Conservation (phyloP, 768 basidiomycete species). For the Pisolithus marmoratus region DNA sequence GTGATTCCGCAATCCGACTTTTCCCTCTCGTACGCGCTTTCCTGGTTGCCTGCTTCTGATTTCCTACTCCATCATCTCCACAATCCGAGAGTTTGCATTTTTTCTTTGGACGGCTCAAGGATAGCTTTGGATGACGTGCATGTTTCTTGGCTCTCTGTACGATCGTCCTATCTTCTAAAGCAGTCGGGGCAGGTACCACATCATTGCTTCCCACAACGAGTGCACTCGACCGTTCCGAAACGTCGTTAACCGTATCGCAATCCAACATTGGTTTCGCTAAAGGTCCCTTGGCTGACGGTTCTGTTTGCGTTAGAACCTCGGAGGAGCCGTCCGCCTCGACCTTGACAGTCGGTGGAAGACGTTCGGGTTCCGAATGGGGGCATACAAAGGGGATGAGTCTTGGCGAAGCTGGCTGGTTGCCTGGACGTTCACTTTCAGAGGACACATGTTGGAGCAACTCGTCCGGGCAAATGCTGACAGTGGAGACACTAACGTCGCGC, state of each 20-base stretch:
- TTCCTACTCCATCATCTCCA: neutral
- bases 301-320: neutral
- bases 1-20: neutral
- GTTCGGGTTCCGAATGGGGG: too few species aligned
- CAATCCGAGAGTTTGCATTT: conserved; percentile 11
- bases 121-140: neutral
- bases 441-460: too few species aligned
- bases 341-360: too few species aligned
- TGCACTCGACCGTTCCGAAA: neutral
- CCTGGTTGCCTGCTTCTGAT: neutral
- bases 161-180: neutral
- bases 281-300: neutral
- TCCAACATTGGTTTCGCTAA: conserved; percentile 10
- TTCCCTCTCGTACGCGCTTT: neutral
- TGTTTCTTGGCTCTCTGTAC: conserved; percentile 1
- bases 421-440: too few species aligned
- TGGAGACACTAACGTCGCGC: too few species aligned
- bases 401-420: too few species aligned
- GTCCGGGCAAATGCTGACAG: too few species aligned
- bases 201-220: conserved; percentile 6
- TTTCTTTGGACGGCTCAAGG: conserved; percentile 15
- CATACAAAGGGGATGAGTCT: too few species aligned
- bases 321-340: too few species aligned
- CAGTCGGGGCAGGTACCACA: neutral
- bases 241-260: neutral